Base-by-base conservation (phyloP, 345 rosid genomes). In the Mallotus nudiflorus region DNA sequence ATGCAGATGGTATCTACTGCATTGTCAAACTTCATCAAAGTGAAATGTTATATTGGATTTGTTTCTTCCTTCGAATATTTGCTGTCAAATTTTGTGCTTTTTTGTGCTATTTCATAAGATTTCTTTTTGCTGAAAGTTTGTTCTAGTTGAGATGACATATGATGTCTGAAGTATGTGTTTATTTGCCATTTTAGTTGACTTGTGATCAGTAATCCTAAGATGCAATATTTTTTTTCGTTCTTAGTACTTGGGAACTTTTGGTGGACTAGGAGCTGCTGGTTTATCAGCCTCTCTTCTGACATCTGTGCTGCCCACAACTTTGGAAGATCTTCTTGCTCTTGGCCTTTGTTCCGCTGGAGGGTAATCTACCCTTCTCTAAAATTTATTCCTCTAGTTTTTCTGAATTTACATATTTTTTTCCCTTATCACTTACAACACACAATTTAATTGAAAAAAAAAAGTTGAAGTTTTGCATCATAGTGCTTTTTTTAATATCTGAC, bases 301-400 rank as follows among this genome's bases (percentile, higher is more conserved):
- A 64, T 94, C 93, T 51, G 93, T 94, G 61, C 84, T 94, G 53
- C 88, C 88, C 49, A 82, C 95, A 48, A 94, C 95, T 51, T 67
- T 90, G 73, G 98, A 91, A 79, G 99, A 92, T 86, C 97, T 95
- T 79, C 97, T 92, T 35, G 97, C 93, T 45, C 88, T 92, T 33
- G 91, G 92, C 69, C 86, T 95, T 71, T 95, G 97, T 78, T 92
- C 97, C n/a, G 96, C 96, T 68, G 97, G 96, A 79, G 99, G 99
- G 97, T 95, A 86, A 62, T 59, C 35, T 62, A 16, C 73, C 62
- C 24, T 19, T 62, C 62, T 22, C 69, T 40, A 39, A 0, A 16
- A 33, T 40, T 35, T 27, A 42, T 62, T 31, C 18, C 24, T 12
- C 27, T 7, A 9, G 12, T 29, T 51, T 18, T 53, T 49, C 56